A percentile compares a stretch with the other conserved stretches of the same genome.
Evolutionary conservation across 331 rosid species (phyloP).

Genomic region (Ulmus americana): DNA sequence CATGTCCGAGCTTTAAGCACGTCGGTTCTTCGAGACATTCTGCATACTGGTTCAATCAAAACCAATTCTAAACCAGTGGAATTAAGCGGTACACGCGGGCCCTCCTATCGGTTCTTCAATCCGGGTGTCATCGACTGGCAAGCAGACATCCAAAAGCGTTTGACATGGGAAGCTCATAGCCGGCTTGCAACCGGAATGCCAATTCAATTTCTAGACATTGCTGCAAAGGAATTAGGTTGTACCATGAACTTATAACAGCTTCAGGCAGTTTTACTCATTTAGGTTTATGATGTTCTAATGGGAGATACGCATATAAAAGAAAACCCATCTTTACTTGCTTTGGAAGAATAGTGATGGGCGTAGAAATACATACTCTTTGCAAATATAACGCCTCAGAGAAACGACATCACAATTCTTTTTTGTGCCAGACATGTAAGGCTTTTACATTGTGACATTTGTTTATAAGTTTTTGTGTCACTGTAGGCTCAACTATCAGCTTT

Average conservation of each 20-base stretch:
- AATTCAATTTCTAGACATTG: slow-evolving; percentile 58
- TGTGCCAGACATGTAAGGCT: slow-evolving; percentile 15
- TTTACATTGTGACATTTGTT: slow-evolving; percentile 4
- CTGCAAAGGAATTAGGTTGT: slow-evolving; percentile 87
- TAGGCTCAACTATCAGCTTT: background rate
- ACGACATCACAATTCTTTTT: slow-evolving; percentile 3
- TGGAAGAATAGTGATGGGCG: slow-evolving; percentile 33
- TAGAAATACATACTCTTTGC: slow-evolving; percentile 25
- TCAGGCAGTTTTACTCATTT: background rate
- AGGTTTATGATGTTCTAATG: slow-evolving; percentile 20
- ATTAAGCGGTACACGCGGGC: slow-evolving; percentile 39
- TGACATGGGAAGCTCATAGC: slow-evolving; percentile 88
- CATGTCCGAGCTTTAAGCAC: slow-evolving; percentile 79
- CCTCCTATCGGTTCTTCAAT: slow-evolving; percentile 50
- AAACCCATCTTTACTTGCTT: slow-evolving; percentile 24
- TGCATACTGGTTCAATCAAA: slow-evolving; percentile 53
- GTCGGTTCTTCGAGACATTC: slow-evolving; percentile 85
- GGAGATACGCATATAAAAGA: slow-evolving; percentile 23
- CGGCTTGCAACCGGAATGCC: slow-evolving; percentile 62
- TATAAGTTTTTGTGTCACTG: background rate
- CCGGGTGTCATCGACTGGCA: slow-evolving; percentile 64
- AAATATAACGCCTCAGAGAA: slow-evolving; percentile 8
- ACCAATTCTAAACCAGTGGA: slow-evolving; percentile 36
- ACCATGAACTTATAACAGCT: slow-evolving; percentile 48
- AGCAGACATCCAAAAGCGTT: slow-evolving; percentile 68